A percentile compares a stretch with the other conserved stretches of the same genome.
Evolutionary conservation across 2,329 filamentous ascomycete species (phyloP).

Genomic region (Cercospora sojina): DNA sequence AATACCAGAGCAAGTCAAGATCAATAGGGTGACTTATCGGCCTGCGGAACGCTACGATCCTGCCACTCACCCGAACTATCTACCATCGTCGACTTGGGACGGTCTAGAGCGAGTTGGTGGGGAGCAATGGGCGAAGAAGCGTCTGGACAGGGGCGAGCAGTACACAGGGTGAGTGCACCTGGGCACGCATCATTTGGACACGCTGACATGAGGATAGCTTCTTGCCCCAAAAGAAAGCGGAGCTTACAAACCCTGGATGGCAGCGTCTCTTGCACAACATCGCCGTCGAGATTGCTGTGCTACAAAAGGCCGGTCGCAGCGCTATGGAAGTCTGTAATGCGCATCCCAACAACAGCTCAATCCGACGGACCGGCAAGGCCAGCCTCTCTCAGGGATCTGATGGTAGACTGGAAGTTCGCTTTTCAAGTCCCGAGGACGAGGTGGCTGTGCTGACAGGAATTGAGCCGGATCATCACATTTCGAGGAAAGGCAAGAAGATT

Average conservation of each 20-base stretch:
- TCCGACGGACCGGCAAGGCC: conserved; percentile 2
- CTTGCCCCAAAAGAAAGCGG: conserved; percentile 39
- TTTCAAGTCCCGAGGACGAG: not conserved
- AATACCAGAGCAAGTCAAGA: not conserved
- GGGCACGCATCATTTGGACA: not conserved
- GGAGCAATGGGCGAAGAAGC: conserved; percentile 44
- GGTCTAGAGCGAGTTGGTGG: conserved; percentile 56
- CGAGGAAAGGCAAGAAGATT: not conserved
- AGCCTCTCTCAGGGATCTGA: not conserved
- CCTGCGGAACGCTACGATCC: conserved; percentile 30
- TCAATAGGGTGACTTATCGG: conserved; percentile 27
- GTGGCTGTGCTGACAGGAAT: conserved; percentile 6
- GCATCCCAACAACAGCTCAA: conserved; percentile 4
- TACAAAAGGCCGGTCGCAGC: conserved; percentile 46
- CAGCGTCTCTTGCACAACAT: conserved; percentile 53
- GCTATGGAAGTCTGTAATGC: conserved; percentile 53
- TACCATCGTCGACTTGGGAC: conserved; percentile 51
- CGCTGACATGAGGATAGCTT: conserved; percentile 36
- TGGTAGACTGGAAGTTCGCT: conserved; percentile 6
- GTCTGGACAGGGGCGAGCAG: conserved; percentile 39
- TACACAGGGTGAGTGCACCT: conserved; percentile 33
- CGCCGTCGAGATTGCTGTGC: conserved; percentile 55
- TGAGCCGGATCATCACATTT: not conserved
- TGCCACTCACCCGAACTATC: conserved; percentile 41
- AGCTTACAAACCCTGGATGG: conserved; percentile 40